Evolutionary conservation across 1,139 yeast species (phyloP).

Genomic region (Protomyces inouyei): DNA sequence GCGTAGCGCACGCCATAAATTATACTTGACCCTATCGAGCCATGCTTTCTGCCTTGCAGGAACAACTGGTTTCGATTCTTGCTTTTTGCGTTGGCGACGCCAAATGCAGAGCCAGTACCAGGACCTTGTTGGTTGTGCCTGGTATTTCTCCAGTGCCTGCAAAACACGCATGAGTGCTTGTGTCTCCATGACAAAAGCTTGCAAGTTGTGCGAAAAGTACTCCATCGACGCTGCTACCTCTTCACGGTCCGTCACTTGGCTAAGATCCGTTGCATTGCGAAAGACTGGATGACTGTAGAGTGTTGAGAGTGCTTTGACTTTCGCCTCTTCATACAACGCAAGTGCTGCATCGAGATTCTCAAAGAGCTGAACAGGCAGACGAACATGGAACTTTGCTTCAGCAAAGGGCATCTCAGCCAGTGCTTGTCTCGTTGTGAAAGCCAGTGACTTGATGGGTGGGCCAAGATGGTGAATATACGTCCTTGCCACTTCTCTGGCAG

Average conservation of each 20-base stretch:
- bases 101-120: conserved; percentile 57
- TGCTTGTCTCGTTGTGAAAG: conserved; percentile 59
- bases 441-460: conserved; percentile 66
- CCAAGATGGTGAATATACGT: conserved; percentile 63
- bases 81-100: conserved; percentile 35
- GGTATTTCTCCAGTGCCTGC: conserved; percentile 45
- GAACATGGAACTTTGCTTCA: conserved; percentile 36
- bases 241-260: conserved; percentile 59
- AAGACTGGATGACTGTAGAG: conserved; percentile 43
- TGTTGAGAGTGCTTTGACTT: conserved; percentile 53
- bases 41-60: neutral
- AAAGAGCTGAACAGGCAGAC: conserved; percentile 45
- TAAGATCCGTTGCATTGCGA: conserved; percentile 40
- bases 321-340: conserved; percentile 53
- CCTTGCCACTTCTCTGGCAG: neutral
- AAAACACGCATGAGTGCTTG: conserved; percentile 48
- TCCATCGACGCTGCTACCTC: conserved; percentile 84
- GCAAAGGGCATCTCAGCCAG: conserved; percentile 59
- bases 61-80: neutral
- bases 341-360: conserved; percentile 53
- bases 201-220: conserved; percentile 62
- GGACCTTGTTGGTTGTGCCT: conserved; percentile 37
- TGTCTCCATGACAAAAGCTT: conserved; percentile 59
- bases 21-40: neutral
- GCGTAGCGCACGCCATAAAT: conserved; percentile 47